Evolutionary conservation across 2,329 filamentous ascomycete genomes (phyloP), one percentile per base, ranked within the genome.

Genomic region (Aspergillus melleus): DNA sequence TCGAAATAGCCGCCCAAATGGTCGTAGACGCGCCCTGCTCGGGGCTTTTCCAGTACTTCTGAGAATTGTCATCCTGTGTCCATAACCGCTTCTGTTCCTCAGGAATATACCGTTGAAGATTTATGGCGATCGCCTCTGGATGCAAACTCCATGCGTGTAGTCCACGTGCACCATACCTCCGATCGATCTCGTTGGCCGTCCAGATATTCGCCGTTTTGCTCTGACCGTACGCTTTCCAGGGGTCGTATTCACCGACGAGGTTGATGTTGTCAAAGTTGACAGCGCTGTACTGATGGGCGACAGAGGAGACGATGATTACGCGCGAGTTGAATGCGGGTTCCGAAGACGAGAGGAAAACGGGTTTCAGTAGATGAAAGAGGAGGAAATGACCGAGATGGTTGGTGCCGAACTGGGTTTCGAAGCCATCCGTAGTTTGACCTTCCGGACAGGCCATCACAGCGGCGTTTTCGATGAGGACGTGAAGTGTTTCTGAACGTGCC

Each of bases 361-460:
- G 53, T 42, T 79, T 79, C 14, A 86, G 72, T 2, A 84, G 76
- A 19, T 82, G 73, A 58, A 83, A 81, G 8, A 86, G 74, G 0
- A 85, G 73, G 71, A 86, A 86, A 64, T 84, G 80, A 1, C 72
- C 75, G 1, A 86, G 70, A 63, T 86, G 78, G 66, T 86, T 85
- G 1, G 77, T 80, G 20, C 76, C 82, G 54, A 86, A 81, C 56
- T 86, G 83, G 0, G 69, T 67, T 65, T 86, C 84, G 62, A 79
- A 79, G 1, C 64, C 63, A 24, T 62, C 59, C 14, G 57, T 79
- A 76, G 67, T 83, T 75, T 60, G 67, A 74, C 67, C 68, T 29
- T 67, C 62, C 2, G 62, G 66, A 6, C 61, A 52, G 6, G 56
- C 66, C 72, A 83, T 80, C 49, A 85, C 74, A 1, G 74, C 80